These are phyloP conservation scores for Angophora floribunda DNA, from an alignment of 345 rosid genomes.

Conservation along the genomic window DNA sequence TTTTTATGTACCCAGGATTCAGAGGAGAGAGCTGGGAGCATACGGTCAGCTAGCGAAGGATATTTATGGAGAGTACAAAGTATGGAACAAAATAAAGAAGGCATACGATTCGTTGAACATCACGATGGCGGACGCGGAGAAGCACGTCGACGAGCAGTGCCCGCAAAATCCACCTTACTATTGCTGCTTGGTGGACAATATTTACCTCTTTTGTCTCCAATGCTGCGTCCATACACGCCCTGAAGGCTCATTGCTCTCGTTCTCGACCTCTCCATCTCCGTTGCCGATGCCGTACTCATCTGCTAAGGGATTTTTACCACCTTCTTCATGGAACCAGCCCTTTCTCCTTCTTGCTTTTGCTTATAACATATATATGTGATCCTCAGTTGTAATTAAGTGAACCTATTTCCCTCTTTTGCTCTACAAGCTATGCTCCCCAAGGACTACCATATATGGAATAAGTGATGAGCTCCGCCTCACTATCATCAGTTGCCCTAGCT, in stretches of 20 bases:
- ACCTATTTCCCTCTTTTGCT: background rate
- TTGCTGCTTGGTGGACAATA: background rate
- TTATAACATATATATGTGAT: background rate
- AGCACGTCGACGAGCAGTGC: background rate
- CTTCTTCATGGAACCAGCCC: background rate
- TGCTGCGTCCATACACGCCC: background rate
- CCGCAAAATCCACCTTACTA: fast-evolving
- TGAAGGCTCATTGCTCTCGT: background rate
- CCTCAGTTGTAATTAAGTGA: background rate
- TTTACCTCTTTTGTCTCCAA: fast-evolving
- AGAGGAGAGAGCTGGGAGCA: background rate
- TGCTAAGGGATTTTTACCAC: background rate
- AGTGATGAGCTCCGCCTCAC: no score
- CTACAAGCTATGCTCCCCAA: no score
- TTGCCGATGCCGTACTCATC: background rate
- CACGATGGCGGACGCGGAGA: background rate
- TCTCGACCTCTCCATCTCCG: background rate
- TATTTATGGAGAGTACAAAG: fast-evolving
- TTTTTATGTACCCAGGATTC: background rate
- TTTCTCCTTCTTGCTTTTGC: background rate
- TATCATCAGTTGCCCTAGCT: no score
- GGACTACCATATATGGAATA: no score
- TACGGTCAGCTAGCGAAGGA: background rate
- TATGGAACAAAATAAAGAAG: background rate
- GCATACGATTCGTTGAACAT: fast-evolving